Base-by-base conservation (phyloP, 2,329 filamentous ascomycete species). In the Metarhizium guizhouense region DNA sequence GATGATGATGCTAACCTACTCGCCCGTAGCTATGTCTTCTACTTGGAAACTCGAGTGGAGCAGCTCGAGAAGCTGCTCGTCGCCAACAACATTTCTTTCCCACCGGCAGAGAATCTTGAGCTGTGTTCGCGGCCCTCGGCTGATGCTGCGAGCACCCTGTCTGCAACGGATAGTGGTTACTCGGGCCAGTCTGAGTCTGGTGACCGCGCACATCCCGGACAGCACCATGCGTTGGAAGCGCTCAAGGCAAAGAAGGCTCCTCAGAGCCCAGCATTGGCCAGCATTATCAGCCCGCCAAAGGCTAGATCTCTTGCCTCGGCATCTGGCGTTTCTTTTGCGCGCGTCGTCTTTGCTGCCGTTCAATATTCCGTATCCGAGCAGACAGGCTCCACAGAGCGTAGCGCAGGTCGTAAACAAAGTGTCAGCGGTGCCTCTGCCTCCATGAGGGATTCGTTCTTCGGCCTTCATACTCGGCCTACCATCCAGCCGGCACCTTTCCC, bases 401-500 rank as follows among this genome's bases (percentile, higher is more conserved):
- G 60, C 20, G 58, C 61, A 54, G 53, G 60, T 34, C 64, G 63
- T 29, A 62, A 64, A 29, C 56, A 58, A 1, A 59, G 59, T 48
- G 64, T 62, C 5, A 65, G 80, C 43, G 45, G 42, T 20, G 42
- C 42, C 16, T 86, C 85, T 42, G 90, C 90, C 18, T 90, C 88
- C 13, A 94, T 96, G 87, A 83, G 92, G 57, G 93, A 97, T 71
- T 95, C 91, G 0, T 96, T 96, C 76, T 97, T 97, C 67, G 93
- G 93, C n/a, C 76, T 97, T 48, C 91, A 96, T 63, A 95, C 90
- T 2, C 92, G 88, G 63, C 90, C 92, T 2, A 90, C 85, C 16
- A 94, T 96, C 67, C 85, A 88, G 59, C 88, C 88, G 48, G 92
- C 92, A 0, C 79, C 84, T 0, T 96, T 97, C 63, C 94, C 94